A percentile compares a stretch with the other conserved stretches of the same genome.
These are phyloP conservation scores for Jamesozyma gamospora DNA, from an alignment of 805 yeast species.

Conservation along the genomic window DNA sequence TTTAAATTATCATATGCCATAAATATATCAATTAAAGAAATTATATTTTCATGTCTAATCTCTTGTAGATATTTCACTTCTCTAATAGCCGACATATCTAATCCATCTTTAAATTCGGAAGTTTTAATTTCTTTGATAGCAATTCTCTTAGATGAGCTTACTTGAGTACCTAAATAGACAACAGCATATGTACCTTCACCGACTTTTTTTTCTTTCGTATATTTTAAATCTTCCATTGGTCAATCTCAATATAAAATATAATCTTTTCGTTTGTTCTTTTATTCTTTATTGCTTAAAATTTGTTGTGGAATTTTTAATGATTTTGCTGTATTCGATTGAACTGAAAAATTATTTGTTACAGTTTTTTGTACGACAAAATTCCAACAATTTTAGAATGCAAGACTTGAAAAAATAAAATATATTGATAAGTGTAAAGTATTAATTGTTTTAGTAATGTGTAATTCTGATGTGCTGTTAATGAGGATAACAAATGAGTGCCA, in stretches of 20 bases:
- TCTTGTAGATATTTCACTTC: conserved; percentile 87
- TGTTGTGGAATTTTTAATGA: no score
- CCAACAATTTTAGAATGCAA: no score
- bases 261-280: no score
- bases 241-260: no score
- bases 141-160: conserved; percentile 40
- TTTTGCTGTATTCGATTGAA: no score
- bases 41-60: conserved; percentile 65
- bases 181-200: conserved; percentile 99
- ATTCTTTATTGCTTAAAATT: no score
- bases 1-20: conserved; percentile 57
- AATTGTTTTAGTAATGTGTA: no score
- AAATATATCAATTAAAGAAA: conserved; percentile 82
- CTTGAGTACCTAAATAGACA: conserved; percentile 70
- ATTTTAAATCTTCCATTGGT: conserved; percentile 1
- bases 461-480: no score
- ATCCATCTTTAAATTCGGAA: conserved; percentile 87
- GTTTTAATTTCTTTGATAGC: conserved; percentile 96
- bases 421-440: background rate
- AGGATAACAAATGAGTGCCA: background rate
- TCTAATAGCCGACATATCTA: conserved; percentile 95
- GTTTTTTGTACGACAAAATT: no score
- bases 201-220: conserved; percentile 58
- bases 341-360: no score
- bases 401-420: no score